A percentile compares a stretch with the other conserved stretches of the same genome.
phyloP scores from a whole-genome alignment of 352 stramenopile genomes.

The Phytopythium boreale region DNA sequence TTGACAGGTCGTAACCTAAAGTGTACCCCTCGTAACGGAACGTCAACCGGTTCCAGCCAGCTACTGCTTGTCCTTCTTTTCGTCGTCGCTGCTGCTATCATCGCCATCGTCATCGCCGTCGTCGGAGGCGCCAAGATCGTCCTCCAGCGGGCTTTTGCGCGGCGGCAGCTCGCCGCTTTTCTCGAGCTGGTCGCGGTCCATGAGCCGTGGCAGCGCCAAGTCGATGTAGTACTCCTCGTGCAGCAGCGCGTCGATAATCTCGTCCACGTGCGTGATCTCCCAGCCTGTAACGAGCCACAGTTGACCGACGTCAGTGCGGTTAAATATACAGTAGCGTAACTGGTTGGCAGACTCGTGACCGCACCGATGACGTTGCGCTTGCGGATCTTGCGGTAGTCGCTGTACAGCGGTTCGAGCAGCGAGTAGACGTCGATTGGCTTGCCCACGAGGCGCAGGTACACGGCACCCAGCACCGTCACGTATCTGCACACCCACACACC shows the following conservation, averaged over 20 bases:
- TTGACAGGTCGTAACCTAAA: not conserved
- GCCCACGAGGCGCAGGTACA: slow-evolving; percentile 96
- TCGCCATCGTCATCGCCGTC: slow-evolving; percentile 18
- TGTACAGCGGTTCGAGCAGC: slow-evolving; percentile 95
- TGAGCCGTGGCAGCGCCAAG: slow-evolving; percentile 92
- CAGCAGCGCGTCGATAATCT: slow-evolving; percentile 95
- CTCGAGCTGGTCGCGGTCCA: slow-evolving; percentile 85
- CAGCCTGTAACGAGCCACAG: slow-evolving; percentile 41
- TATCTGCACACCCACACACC: slow-evolving; percentile 57
- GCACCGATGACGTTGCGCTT: slow-evolving; percentile 76
- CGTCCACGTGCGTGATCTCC: slow-evolving; percentile 95
- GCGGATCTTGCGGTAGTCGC: slow-evolving; percentile 94
- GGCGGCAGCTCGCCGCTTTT: slow-evolving; percentile 58
- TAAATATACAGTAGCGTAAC: no score
- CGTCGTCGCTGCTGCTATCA: slow-evolving; percentile 14
- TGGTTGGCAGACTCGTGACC: not conserved
- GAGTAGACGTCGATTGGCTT: slow-evolving; percentile 90
- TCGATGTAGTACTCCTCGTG: slow-evolving; percentile 91
- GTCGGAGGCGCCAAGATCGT: slow-evolving; percentile 51
- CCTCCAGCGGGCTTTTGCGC: slow-evolving; percentile 70
- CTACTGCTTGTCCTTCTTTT: slow-evolving; percentile 10
- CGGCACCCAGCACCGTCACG: slow-evolving; percentile 92
- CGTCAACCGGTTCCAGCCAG: not conserved
- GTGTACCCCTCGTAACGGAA: not conserved
- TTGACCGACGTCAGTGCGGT: no score